A percentile compares a stretch with the other conserved stretches of the same genome.
Conservation (phyloP, 1,284 basidiomycete genomes). For the Takashimella koratensis region DNA sequence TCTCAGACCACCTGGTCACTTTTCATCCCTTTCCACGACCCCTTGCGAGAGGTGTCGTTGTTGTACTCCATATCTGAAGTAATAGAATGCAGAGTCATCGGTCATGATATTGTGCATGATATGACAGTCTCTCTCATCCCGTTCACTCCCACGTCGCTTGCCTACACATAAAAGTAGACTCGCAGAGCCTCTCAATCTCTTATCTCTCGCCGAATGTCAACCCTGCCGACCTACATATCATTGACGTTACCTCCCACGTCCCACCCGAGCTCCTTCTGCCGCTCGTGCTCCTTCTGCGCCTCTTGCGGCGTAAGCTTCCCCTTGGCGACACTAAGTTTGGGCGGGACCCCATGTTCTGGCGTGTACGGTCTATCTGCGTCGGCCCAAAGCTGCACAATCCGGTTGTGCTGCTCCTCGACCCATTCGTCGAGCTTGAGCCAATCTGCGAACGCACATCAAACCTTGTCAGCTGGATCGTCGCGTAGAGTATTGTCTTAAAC, state of each 20-base stretch:
- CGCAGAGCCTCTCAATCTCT: no score
- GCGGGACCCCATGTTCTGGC: constrained; percentile 36
- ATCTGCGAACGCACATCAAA: constrained; percentile 32
- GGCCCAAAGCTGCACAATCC: constrained; percentile 38
- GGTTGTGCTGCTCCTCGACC: constrained; percentile 37
- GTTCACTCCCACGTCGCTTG: no score
- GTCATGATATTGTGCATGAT: no score
- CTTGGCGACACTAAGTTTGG: constrained; percentile 29
- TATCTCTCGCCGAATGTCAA: no score
- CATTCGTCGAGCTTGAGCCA: constrained; percentile 48
- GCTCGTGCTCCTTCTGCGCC: constrained; percentile 40
- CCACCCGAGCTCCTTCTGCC: constrained; percentile 48
- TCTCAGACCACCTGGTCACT: not conserved
- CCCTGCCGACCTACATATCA: no score
- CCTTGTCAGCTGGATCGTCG: no score
- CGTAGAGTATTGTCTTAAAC: not conserved
- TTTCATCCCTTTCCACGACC: not conserved
- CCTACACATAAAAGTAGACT: no score
- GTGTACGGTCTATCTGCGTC: constrained; percentile 35
- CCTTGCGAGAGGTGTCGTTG: no score
- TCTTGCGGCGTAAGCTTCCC: constrained; percentile 31
- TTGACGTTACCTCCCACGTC: constrained; percentile 40
- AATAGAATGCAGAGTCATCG: no score
- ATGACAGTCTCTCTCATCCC: no score
- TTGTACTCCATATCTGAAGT: no score